phyloP scores from a whole-genome alignment of 768 basidiomycete species.

The Pulveroboletus sp. region DNA sequence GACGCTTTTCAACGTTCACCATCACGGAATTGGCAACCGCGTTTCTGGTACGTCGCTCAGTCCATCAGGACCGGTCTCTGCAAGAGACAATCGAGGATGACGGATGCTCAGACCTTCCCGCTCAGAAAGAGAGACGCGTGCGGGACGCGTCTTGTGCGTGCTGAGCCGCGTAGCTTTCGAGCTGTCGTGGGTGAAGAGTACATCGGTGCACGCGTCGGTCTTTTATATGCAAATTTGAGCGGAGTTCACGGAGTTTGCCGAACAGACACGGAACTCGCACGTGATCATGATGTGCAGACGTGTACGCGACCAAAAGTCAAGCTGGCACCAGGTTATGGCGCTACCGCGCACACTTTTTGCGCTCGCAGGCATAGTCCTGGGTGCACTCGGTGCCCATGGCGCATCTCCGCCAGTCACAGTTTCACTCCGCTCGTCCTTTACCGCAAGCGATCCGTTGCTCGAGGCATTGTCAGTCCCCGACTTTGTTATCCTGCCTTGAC shows the following conservation, averaged over 20 bases:
- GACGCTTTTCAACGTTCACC: constrained; percentile 27
- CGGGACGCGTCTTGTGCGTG: constrained; percentile 21
- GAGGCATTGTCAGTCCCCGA: constrained; percentile 28
- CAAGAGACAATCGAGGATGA: constrained; percentile 31
- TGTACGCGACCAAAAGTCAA: constrained; percentile 12
- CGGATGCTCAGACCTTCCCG: constrained; percentile 34
- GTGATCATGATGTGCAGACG: constrained; percentile 20
- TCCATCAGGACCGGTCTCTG: constrained; percentile 25
- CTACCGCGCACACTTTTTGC: constrained; percentile 14
- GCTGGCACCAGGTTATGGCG: constrained; percentile 4
- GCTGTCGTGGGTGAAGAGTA: constrained; percentile 17
- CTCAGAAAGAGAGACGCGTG: constrained; percentile 26
- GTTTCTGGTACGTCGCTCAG: constrained; percentile 31
- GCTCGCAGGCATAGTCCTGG: constrained; percentile 15
- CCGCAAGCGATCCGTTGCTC: constrained; percentile 24
- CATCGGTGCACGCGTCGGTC: background rate
- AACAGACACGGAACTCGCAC: constrained; percentile 7
- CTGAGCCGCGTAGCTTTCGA: constrained; percentile 31
- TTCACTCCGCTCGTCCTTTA: constrained; percentile 29
- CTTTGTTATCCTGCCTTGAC: background rate
- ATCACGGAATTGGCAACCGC: constrained; percentile 14
- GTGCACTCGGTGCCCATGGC: constrained; percentile 15
- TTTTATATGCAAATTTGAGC: constrained; percentile 10
- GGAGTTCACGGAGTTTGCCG: constrained; percentile 22
- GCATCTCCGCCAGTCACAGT: constrained; percentile 31